Percentiles rank a stretch among this genome's conserved stretches.
phyloP scores from a whole-genome alignment of 169 alveolate species.

The Cryptosporidium sp. region DNA sequence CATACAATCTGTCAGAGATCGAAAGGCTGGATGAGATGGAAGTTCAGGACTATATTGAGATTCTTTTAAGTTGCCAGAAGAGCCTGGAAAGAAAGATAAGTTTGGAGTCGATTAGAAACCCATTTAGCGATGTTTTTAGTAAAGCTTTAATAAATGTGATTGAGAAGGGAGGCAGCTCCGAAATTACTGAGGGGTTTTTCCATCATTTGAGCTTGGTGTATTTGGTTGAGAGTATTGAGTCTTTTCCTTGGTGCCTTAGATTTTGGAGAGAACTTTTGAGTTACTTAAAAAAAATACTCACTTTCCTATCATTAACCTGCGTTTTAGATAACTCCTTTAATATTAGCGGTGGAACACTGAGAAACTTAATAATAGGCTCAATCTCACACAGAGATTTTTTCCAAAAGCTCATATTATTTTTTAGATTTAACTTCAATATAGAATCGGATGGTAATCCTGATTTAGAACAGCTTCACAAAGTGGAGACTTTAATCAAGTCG shows the following conservation, averaged over 20 bases:
- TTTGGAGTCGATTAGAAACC: constrained; percentile 7
- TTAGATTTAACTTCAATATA: not conserved
- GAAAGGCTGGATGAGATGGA: not conserved
- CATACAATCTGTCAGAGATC: not conserved
- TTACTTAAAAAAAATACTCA: not conserved
- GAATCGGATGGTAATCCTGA: not conserved
- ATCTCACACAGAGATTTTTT: not conserved
- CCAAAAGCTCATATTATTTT: constrained; percentile 7
- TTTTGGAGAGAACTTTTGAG: constrained; percentile 9
- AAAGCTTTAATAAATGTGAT: constrained; percentile 22
- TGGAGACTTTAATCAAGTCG: not conserved
- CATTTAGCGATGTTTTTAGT: constrained; percentile 1
- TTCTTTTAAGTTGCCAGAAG: not conserved
- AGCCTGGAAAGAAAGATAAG: not conserved
- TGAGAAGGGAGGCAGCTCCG: not conserved
- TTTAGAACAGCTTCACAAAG: not conserved
- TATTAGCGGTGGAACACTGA: not conserved
- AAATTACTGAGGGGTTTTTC: constrained; percentile 8
- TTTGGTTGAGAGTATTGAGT: constrained; percentile 9
- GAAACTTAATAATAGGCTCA: not conserved
- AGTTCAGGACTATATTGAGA: constrained; percentile 21
- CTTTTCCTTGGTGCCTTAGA: constrained; percentile 27
- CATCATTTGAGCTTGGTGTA: constrained; percentile 5
- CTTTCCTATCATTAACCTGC: constrained; percentile 1
- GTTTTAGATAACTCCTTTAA: not conserved